These are phyloP conservation scores for Mallotus nudiflorus DNA, from an alignment of 345 rosid species.

Conservation along the genomic window DNA sequence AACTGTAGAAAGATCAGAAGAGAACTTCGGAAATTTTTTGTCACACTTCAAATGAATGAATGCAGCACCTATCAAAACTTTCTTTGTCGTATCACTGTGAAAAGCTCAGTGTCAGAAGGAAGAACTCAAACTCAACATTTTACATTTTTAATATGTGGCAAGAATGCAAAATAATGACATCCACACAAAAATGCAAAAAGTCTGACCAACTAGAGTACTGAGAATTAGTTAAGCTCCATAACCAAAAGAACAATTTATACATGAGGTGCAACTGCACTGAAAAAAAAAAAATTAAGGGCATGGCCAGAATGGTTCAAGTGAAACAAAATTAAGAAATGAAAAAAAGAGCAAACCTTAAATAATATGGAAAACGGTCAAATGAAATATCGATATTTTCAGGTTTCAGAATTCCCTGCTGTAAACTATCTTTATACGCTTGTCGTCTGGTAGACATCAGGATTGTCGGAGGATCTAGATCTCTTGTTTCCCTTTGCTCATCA, in stretches of 20 bases:
- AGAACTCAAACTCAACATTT: constrained; percentile 16
- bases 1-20: constrained; percentile 65
- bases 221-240: neutral
- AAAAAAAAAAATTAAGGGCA: neutral
- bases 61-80: constrained; percentile 74
- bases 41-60: constrained; percentile 74
- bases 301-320: neutral
- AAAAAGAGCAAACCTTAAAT: constrained; percentile 54
- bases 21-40: constrained; percentile 63
- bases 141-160: neutral
- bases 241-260: neutral
- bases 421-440: constrained; percentile 66
- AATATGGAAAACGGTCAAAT: constrained; percentile 81
- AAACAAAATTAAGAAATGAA: neutral
- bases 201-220: neutral
- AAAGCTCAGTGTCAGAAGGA: constrained; percentile 20
- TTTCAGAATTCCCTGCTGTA: constrained; percentile 64
- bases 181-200: neutral
- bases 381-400: constrained; percentile 71
- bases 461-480: constrained; percentile 48
- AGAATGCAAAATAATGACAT: neutral
- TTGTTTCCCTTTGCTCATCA: constrained; percentile 59
- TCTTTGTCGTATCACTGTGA: constrained; percentile 82
- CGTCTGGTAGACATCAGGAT: constrained; percentile 55
- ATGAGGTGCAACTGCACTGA: neutral